Conservation (phyloP, 1,284 basidiomycete genomes). For the Taiwanofungus camphoratus region DNA sequence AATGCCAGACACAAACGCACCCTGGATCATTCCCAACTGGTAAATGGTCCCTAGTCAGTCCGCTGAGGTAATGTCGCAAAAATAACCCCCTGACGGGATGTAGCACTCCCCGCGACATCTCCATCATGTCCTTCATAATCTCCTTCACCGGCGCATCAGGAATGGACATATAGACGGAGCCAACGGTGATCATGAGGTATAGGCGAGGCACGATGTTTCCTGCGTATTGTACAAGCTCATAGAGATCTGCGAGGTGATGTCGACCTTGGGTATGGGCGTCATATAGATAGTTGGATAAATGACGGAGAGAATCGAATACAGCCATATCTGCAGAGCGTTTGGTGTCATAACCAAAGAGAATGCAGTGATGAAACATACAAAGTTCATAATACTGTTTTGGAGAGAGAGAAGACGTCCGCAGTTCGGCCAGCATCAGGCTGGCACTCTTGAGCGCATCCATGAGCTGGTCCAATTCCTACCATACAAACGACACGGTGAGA, state of each 20-base stretch:
- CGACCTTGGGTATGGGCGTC: constrained; percentile 86
- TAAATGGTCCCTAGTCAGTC: constrained; percentile 91
- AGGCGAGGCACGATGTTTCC: constrained; percentile 91
- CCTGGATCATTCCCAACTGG: constrained; percentile 80
- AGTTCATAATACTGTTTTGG: constrained; percentile 98
- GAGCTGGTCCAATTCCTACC: constrained; percentile 84
- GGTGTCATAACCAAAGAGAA: constrained; percentile 11
- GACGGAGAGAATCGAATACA: constrained; percentile 89
- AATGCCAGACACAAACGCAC: constrained; percentile 40
- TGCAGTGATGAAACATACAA: constrained; percentile 46
- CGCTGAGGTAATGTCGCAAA: constrained; percentile 89
- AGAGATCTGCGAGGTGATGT: constrained; percentile 93
- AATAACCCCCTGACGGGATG: constrained; percentile 93
- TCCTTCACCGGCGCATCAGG: constrained; percentile 93
- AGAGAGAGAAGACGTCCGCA: constrained; percentile 85
- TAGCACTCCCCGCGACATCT: constrained; percentile 93
- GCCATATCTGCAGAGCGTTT: constrained; percentile 72
- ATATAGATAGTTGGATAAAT: constrained; percentile 91
- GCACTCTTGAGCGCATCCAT: constrained; percentile 97
- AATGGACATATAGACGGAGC: constrained; percentile 96
- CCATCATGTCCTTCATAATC: constrained; percentile 99
- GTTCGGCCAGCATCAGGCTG: constrained; percentile 91
- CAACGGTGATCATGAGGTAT: constrained; percentile 98
- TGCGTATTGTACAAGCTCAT: constrained; percentile 96
- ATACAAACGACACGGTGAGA: not conserved